Percentiles rank a stretch among this genome's conserved stretches.
phyloP scores from a whole-genome alignment of 176 grass and related monocot species.

The Rhipidocladum racemiflorum region DNA sequence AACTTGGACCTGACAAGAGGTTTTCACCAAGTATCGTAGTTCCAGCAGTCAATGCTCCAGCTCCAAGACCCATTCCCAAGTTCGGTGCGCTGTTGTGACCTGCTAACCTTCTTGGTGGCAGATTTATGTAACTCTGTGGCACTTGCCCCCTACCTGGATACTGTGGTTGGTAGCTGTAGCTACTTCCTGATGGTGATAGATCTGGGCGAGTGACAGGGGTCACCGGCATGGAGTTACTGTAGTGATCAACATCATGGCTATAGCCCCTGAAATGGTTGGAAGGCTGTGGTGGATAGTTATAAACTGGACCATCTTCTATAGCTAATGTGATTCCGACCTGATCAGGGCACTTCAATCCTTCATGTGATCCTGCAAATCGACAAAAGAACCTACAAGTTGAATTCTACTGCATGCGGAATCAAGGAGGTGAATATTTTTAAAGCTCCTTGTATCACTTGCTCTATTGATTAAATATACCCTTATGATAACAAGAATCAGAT shows the following conservation, averaged over 20 bases:
- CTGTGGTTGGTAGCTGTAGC: slow-evolving; percentile 32
- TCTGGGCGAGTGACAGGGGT: not conserved
- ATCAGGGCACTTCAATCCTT: slow-evolving; percentile 49
- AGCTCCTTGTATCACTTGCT: not conserved
- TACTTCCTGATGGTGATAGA: slow-evolving; percentile 31
- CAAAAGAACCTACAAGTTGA: not conserved
- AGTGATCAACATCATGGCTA: slow-evolving; percentile 22
- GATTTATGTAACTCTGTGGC: slow-evolving; percentile 68
- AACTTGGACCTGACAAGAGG: slow-evolving; percentile 55
- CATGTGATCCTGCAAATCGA: slow-evolving; percentile 51
- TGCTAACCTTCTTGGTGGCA: slow-evolving; percentile 46
- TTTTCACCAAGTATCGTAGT: slow-evolving; percentile 81
- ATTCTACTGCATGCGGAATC: not conserved
- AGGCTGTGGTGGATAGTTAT: slow-evolving; percentile 49
- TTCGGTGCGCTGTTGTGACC: slow-evolving; percentile 35
- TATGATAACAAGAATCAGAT: not conserved
- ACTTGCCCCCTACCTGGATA: slow-evolving; percentile 37
- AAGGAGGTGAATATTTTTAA: slow-evolving; percentile 7
- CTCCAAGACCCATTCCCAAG: slow-evolving; percentile 75
- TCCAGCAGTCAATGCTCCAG: slow-evolving; percentile 69
- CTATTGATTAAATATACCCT: not conserved
- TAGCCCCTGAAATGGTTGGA: slow-evolving; percentile 17
- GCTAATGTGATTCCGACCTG: slow-evolving; percentile 73
- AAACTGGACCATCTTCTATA: slow-evolving; percentile 83
- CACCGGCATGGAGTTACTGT: slow-evolving; percentile 12